Conservation (phyloP, 371 early-diverging fungal genomes). For the Mucor mucedo region DNA sequence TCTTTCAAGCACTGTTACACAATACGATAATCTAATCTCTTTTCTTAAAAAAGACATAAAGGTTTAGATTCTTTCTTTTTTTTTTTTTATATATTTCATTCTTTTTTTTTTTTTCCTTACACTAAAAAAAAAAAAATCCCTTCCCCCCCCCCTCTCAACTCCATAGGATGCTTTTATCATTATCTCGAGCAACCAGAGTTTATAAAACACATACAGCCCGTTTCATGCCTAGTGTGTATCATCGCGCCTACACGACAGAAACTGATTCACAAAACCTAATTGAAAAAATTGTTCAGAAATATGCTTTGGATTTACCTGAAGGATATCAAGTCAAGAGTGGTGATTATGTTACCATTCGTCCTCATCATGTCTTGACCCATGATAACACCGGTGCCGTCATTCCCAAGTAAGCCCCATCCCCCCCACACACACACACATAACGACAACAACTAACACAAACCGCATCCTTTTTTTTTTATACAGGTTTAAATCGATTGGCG, state of each 20-base stretch:
- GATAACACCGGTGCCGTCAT: constrained; percentile 97
- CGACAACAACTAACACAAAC: too few relatives aligned
- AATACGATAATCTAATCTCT: constrained; percentile 21
- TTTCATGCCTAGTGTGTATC: constrained; percentile 15
- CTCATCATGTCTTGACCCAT: constrained; percentile 93
- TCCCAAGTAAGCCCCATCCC: constrained; percentile 67
- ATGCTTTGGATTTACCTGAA: constrained; percentile 75
- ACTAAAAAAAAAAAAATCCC: neutral
- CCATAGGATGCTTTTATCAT: constrained; percentile 21
- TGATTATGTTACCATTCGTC: constrained; percentile 91
- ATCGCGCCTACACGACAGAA: constrained; percentile 31
- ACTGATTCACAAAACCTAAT: constrained; percentile 79
- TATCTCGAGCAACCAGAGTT: constrained; percentile 16
- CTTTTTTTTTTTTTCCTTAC: neutral
- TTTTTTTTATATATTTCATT: neutral
- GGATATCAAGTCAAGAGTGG: constrained; percentile 80
- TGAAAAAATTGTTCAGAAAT: constrained; percentile 92
- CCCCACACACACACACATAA: too few relatives aligned
- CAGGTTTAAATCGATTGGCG: constrained; percentile 91
- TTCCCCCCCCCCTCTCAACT: constrained; percentile 11
- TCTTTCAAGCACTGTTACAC: neutral
- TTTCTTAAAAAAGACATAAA: constrained; percentile 2
- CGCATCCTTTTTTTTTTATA: too few relatives aligned
- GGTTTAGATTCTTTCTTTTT: constrained; percentile 3
- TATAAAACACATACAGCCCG: constrained; percentile 8